Conservation (phyloP, 2,329 filamentous ascomycete genomes). For the Arthroderma sp. region DNA sequence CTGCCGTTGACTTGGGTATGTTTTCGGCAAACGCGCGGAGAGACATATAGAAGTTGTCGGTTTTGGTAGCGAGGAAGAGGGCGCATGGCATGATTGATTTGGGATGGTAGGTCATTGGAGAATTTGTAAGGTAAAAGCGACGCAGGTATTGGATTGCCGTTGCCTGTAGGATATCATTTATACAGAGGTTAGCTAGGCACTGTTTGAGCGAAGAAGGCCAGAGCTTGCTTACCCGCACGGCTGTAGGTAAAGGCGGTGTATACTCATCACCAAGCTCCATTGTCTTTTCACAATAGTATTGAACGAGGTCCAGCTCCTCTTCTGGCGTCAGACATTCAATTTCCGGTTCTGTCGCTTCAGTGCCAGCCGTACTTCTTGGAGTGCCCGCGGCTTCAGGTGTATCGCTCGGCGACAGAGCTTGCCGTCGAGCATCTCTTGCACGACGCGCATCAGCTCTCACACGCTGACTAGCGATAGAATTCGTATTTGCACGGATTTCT, state of each 20-base stretch:
- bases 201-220: background rate
- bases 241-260: slow-evolving; percentile 42
- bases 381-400: slow-evolving; percentile 1
- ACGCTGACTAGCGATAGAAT: slow-evolving; percentile 60
- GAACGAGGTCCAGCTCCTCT: slow-evolving; percentile 71
- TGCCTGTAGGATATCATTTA: slow-evolving; percentile 32
- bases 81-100: slow-evolving; percentile 79
- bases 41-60: slow-evolving; percentile 68
- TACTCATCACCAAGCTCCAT: slow-evolving; percentile 47
- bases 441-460: slow-evolving; percentile 45
- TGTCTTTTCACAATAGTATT: slow-evolving; percentile 58
- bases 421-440: slow-evolving; percentile 21
- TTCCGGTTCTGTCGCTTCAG: slow-evolving; percentile 23
- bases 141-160: slow-evolving; percentile 83
- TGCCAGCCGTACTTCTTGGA: background rate
- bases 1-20: slow-evolving; percentile 57
- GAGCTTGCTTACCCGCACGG: slow-evolving; percentile 46
- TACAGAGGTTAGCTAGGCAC: background rate
- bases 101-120: slow-evolving; percentile 89
- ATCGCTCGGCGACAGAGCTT: slow-evolving; percentile 1
- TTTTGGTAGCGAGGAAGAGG: slow-evolving; percentile 87
- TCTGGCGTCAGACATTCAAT: slow-evolving; percentile 70
- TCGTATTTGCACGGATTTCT: slow-evolving; percentile 63
- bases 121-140: slow-evolving; percentile 92
- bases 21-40: slow-evolving; percentile 53